These are phyloP conservation scores for Cladobotryum mycophilum DNA, from an alignment of 2,329 filamentous ascomycete genomes.

Conservation along the genomic window DNA sequence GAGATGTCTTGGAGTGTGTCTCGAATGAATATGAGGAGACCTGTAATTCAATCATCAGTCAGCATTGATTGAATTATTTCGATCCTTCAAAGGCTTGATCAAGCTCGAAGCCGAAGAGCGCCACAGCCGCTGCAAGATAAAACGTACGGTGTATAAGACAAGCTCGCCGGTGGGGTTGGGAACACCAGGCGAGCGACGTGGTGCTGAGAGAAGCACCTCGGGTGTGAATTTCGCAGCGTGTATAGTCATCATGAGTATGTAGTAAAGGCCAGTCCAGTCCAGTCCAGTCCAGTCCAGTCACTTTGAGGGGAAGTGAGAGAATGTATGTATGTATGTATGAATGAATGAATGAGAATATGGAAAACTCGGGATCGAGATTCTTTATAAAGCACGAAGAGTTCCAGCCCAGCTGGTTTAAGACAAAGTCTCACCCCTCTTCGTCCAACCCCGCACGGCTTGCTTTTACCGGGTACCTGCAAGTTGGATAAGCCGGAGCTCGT, in stretches of 20 bases:
- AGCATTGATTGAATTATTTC: not conserved
- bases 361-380: too few species aligned
- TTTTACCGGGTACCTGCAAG: too few species aligned
- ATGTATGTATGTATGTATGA: too few species aligned
- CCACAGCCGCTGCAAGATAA: not conserved
- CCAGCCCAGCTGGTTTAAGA: too few species aligned
- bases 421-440: too few species aligned
- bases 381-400: too few species aligned
- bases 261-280: not conserved
- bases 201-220: conserved; percentile 69
- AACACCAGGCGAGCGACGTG: conserved; percentile 61
- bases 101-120: not conserved
- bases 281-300: too few species aligned
- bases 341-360: too few species aligned
- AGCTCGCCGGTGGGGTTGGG: conserved; percentile 63
- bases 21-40: conserved; percentile 75
- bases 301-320: too few species aligned
- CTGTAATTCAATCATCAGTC: conserved; percentile 25
- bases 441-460: too few species aligned
- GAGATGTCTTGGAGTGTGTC: conserved; percentile 59
- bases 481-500: too few species aligned
- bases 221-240: conserved; percentile 67
- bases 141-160: conserved; percentile 55
- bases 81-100: not conserved
- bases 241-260: conserved; percentile 55